A percentile compares a stretch with the other conserved stretches of the same genome.
Conservation (phyloP, 2,329 filamentous ascomycete species). For the Sporothrix brunneoviolacea region DNA sequence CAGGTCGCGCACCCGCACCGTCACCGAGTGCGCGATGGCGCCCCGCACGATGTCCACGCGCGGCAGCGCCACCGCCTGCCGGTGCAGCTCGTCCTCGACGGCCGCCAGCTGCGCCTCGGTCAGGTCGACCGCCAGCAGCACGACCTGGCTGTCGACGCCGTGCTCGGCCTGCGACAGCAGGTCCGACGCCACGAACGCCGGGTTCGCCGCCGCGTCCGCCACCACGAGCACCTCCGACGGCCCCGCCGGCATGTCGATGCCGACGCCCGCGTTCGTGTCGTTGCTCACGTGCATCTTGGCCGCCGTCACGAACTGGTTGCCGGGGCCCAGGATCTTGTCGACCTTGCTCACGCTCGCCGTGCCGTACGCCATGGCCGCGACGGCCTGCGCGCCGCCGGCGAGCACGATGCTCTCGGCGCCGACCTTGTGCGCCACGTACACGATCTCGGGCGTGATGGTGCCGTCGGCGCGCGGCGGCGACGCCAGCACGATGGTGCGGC, state of each 20-base stretch:
- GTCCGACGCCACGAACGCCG: constrained; percentile 92
- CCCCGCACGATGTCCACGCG: constrained; percentile 89
- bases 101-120: constrained; percentile 64
- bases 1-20: constrained; percentile 65
- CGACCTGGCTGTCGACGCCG: constrained; percentile 90
- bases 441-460: constrained; percentile 89
- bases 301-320: constrained; percentile 97
- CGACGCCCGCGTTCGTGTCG: constrained; percentile 88
- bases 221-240: constrained; percentile 96
- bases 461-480: constrained; percentile 87
- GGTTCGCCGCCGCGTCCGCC: constrained; percentile 80
- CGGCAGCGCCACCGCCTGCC: constrained; percentile 78
- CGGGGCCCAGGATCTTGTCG: constrained; percentile 95
- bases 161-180: constrained; percentile 92
- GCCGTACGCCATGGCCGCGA: constrained; percentile 95
- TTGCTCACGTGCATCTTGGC: constrained; percentile 98
- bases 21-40: constrained; percentile 80
- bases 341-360: constrained; percentile 93
- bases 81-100: constrained; percentile 87
- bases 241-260: constrained; percentile 97
- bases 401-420: constrained; percentile 94
- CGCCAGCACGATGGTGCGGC: constrained; percentile 88
- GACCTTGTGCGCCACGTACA: constrained; percentile 95
- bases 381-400: constrained; percentile 89
- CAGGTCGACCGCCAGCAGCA: constrained; percentile 80